These are phyloP conservation scores for Leccinum arenicola DNA, from an alignment of 768 basidiomycete genomes.

Conservation along the genomic window DNA sequence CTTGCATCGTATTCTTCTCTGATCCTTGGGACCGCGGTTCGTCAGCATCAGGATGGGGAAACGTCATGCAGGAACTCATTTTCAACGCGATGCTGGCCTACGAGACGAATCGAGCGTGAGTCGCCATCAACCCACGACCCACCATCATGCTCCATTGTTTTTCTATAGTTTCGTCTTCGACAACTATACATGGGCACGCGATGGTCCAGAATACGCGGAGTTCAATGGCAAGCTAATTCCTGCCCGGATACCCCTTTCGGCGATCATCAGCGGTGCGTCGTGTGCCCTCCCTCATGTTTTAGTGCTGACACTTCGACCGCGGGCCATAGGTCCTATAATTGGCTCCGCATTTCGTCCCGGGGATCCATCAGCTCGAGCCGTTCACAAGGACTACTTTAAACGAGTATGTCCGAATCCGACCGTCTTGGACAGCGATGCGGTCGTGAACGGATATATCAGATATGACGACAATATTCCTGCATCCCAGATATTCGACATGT, in stretches of 20 bases:
- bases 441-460: conserved; percentile 22
- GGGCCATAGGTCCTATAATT: conserved; percentile 39
- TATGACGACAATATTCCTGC: conserved; percentile 29
- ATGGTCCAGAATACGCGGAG: conserved; percentile 40
- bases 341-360: conserved; percentile 39
- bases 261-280: conserved; percentile 47
- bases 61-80: conserved; percentile 56
- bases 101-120: conserved; percentile 47
- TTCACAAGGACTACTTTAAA: conserved; percentile 45
- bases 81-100: conserved; percentile 50
- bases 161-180: conserved; percentile 50
- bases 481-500: conserved; percentile 39
- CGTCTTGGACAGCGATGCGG: conserved; percentile 26
- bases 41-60: conserved; percentile 58
- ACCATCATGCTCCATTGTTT: neutral
- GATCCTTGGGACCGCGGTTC: neutral
- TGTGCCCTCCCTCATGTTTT: neutral
- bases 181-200: conserved; percentile 54
- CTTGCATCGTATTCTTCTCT: neutral
- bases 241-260: conserved; percentile 52
- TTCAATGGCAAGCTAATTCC: conserved; percentile 53
- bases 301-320: neutral
- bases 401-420: conserved; percentile 45
- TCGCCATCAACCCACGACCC: neutral
- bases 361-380: conserved; percentile 40